Base-by-base conservation (phyloP, 805 yeast genomes). In the Candida qinlingensis region DNA sequence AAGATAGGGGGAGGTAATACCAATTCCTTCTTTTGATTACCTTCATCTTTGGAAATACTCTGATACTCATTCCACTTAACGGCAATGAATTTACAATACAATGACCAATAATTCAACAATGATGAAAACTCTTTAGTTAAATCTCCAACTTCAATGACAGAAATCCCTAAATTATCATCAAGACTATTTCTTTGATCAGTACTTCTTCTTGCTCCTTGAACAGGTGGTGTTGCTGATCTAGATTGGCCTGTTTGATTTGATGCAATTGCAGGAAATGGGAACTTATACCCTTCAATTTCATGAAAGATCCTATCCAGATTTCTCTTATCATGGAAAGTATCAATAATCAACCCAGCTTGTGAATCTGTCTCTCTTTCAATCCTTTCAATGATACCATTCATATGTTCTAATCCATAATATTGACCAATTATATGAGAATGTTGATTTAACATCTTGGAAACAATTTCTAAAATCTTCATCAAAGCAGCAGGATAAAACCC, bases 331-430 rank as follows among this genome's bases (percentile, higher is more conserved):
- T 83, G 78, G 59, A 87, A 88, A 0, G 94, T 87, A 64, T 92
- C 98, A 47, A 87, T 73, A 4, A 94, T 86, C 40, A 94, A 71
- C 1, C 96, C 95, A 28, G 92, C 84, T 61, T 94, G 99, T n/a
- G 91, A 74, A 61, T 94, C 99, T 31, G 94, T 83, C 61, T 94
- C 99, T 44, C 78, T 72, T 66, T 92, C 96, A 33, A 94, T 83
- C 44, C 79, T 78, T 19, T 77, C 79, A 56, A 91, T 74, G 8
- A 92, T 90, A 34, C 75, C 74, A 3, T 75, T 68, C 73, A 91
- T 81, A 12, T 83, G 81, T 8, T 68, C 53, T 4, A 55, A 52
- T 19, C 92, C 96, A 61, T 94, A 94, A 61, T 83, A 85, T 43
- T 74, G 74, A 39, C 75, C 77, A 29, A 94, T 89, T 37, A 94